Base-by-base conservation (phyloP, 768 basidiomycete species). In the Collybiopsis confluens region DNA sequence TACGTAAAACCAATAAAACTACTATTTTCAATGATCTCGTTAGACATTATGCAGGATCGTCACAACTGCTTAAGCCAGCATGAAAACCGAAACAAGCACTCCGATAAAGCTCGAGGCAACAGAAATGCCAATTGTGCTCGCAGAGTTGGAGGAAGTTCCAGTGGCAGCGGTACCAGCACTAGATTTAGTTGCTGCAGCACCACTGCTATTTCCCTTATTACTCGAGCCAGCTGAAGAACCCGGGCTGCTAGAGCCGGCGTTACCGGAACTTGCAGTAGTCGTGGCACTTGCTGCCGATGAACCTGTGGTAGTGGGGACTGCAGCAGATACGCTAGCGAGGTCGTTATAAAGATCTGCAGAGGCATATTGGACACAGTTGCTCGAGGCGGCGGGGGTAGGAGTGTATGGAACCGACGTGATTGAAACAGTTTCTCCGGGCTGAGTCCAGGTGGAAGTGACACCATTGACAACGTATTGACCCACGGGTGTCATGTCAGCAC, bases 401-500 rank as follows among this genome's bases (percentile, higher is more conserved):
- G 62, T 58, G 56, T 68, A 68, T 11, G 67, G 67, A 23, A 67
- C 18, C 50, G 52, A 23, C 58, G 51, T 60, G n/a, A 43, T 45
- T 21, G 64, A 58, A 37, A 41, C 60, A n/a, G 59, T 50, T 51
- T 65, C 63, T 10, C 62, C 55, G 21, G 66, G 66, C 50, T 66
- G 67, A 35, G 45, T 52, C 62, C 63, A 67, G 24, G 55, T 56
- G 35, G 46, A 36, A 18, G 57, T 59, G 3, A 24, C 38, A 42
- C 60, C 60, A 43, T 60, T 43, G 35, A 75, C 60, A 46, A 76
- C 78, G n/a, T 75, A 74, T 21, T 68, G 65, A 4, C 81, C 81
- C 3, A 75, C 73, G 33, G 70, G 68, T 6, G 6, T 67, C 66
- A 73, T 78, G 75, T 76, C 64, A 16, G 78, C 79, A 4, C 74